Evolutionary conservation across 139 green algal species (phyloP), one percentile per base, ranked within the genome.

Genomic region (Nannochloris sp.): DNA sequence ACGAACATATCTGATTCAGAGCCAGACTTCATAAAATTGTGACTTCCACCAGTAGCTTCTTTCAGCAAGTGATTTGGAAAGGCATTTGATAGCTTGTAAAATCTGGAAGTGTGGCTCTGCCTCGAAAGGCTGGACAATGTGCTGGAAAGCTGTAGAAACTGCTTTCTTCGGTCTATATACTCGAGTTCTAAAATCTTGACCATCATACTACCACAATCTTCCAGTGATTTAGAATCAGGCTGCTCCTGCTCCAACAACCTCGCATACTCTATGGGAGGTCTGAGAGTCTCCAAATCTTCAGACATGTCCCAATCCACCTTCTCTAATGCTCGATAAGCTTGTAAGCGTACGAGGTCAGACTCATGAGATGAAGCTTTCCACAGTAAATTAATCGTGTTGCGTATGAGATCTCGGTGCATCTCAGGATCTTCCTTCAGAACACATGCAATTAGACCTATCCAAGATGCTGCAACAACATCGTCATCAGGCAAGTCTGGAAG

Each of bases 361-460:
- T 77, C 57, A 73, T 62, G 48, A 33, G 13, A 8, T 60, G 71
- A 31, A 5, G 72, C 72, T 11, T 56, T 14, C 77, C 77, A 83
- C 28, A 78, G 59, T 3, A 58, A 33, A 17, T 69, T 58, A 5
- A 81, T 6, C 0, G 72, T 46, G 14, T 64, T 63, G 3, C 40
- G 40, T 4, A 69, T 65, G 45, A 25, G 37, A 5, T 78, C 62
- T 10, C 68, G 65, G 46, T 80, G 57, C 2, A 50, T 62, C 30
- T 65, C 62, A 10, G 72, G 67, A 48, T 83, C 77, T 33, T 80
- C 53, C 0, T 40, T 40, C 8, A 40, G 33, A 9, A 13, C 77
- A 31, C 46, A 43, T 11, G 48, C 63, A 48, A 84, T 61, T 13
- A 84, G 49, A 20, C 33, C 10, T 57, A 85, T 70, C 80, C 80